Evolutionary conservation across 2,329 filamentous ascomycete genomes (phyloP), one percentile per base, ranked within the genome.

Genomic region (Trichophaea hybrida): DNA sequence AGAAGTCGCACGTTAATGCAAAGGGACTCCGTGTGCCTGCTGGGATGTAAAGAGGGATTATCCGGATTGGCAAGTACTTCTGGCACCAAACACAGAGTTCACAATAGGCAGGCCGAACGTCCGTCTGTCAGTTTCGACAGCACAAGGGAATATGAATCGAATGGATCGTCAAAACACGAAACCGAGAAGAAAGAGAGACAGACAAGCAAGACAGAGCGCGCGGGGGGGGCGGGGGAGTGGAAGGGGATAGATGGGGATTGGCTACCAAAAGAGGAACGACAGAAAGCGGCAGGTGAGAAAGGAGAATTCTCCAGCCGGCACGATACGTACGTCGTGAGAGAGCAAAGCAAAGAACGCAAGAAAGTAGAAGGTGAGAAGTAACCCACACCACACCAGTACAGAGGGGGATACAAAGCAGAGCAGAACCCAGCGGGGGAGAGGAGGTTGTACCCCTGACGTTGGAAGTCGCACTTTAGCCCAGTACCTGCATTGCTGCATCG

Each of bases 391-490:
- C 38, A 49, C 15, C n/a, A 50, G 48, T 17, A 50, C 12, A 12
- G 15, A 17, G 48, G 5, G 31, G 15, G 31, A 32, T 6, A 50
- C 13, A 24, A 24, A 4, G 48, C 13, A 43, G 38, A 43, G 38
- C 38, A 10, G 38, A 43, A 15, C 46, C 2, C n/a, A 8, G 48
- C n/a, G 15, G 48, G 31, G 15, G 48, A 32, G 13, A 32, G 48
- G 48, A 50, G 31, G 48, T 50, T 50, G 48, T 5, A 32, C 48
- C 48, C 48, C 48, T 50, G 48, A 50, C 48, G 48, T 50, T 50
- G 48, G 48, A 17, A 2, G 48, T 17, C 10, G 40, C 40, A 46
- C 40, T 46, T 17, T 46, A 46, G 3, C 24, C 24, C 24, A 43
- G 10, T 10, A 10, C 38, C 13, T 50, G 12, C 15, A 24, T 50